Evolutionary conservation across 495 filamentous ascomycete species (phyloP), one percentile per base, ranked within the genome.

Genomic region (Chaetomium fimeti): DNA sequence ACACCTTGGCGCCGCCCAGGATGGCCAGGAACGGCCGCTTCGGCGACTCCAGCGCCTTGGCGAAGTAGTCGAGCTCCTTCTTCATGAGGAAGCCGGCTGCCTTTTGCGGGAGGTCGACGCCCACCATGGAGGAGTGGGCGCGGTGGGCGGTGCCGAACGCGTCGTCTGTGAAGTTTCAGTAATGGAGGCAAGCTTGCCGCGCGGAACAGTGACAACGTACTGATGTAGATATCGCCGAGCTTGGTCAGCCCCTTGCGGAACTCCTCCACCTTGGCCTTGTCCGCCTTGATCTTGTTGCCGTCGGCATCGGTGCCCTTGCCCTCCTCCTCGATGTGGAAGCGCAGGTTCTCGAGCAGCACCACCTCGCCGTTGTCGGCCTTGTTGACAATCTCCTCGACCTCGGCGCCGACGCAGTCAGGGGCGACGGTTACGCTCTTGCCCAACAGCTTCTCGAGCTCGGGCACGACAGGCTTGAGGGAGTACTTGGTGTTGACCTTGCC

Each of bases 1-100:
- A 94, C 51, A 99, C 91, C 85, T 99, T 99, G 71, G 95, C 91
- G 66, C 94, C 94, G 66, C 94, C 94, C 5, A 99, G 89, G 75
- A 99, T 98, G 76, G 94, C 95, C 20, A 99, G 90, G 89, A 99
- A 99, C 63, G 95, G 95, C 28, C 92, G 87, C 81, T 93, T 82
- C 43, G 94, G 94, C 69, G 84, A 85, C 82, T 99, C 94, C 40
- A 99, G 90, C 38, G 93, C 94, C 83, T 96, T 85, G 61, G 94
- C 94, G 76, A 99, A 99, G 87, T 98, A 99, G 73, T 98, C 93
- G 54, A 99, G 91, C 78, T 99, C 94, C 83, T 98, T 99, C 89
- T 99, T 99, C 81, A 99, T 90, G 69, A 99, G 88, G 87, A 97
- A 98, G 56, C 94, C 94, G 59, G 93, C 89, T 7, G 94, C 94